Conservation (phyloP, 1,284 basidiomycete species). For the Flammula alnicola region DNA sequence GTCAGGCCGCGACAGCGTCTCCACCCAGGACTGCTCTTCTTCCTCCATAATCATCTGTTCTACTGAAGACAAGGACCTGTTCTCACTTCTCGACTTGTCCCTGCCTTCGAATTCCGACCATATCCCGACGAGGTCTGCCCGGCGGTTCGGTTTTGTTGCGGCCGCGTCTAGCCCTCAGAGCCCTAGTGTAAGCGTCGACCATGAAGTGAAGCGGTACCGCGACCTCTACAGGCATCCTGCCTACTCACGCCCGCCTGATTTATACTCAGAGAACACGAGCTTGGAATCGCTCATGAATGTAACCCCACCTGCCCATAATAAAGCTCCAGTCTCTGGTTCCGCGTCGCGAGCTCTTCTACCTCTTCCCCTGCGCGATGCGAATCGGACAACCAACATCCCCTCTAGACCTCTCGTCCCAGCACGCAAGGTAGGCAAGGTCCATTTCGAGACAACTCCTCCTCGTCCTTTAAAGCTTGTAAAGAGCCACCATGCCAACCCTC, state of each 20-base stretch:
- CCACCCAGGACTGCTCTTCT: background rate
- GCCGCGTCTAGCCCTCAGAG: background rate
- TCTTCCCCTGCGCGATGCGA: background rate
- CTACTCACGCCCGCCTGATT: constrained; percentile 14
- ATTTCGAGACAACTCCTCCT: background rate
- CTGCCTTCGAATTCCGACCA: background rate
- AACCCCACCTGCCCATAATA: background rate
- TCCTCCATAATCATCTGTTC: constrained; percentile 4
- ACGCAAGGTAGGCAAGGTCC: background rate
- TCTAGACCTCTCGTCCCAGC: background rate
- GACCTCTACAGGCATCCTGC: constrained; percentile 18
- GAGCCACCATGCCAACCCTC: background rate
- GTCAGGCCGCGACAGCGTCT: constrained; percentile 9
- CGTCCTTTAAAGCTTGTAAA: background rate
- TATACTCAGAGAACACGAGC: constrained; percentile 9
- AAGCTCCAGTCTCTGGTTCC: no score
- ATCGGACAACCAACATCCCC: background rate
- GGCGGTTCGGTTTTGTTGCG: constrained; percentile 4
- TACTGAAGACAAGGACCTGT: background rate
- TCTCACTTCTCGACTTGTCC: background rate
- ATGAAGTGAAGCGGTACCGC: constrained; percentile 14
- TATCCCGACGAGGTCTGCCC: background rate
- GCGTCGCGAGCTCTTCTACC: background rate
- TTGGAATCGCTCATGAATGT: constrained; percentile 1
- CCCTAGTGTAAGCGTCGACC: background rate